phyloP scores from a whole-genome alignment of 345 rosid species.

The Eucalyptus polybractea region DNA sequence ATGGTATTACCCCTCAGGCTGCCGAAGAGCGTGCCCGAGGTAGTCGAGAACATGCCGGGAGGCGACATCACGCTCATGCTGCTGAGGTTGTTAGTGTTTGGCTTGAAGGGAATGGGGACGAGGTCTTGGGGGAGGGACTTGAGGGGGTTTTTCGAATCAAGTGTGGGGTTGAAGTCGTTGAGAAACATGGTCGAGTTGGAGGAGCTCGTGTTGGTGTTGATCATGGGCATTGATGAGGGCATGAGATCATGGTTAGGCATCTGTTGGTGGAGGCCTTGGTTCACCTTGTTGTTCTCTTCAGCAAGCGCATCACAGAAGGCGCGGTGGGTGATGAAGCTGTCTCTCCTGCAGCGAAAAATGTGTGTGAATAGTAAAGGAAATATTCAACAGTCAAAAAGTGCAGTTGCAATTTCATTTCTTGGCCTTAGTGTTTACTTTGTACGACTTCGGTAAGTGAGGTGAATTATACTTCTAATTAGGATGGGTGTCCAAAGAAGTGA shows the following conservation, averaged over 20 bases:
- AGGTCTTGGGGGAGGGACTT: slow-evolving; percentile 40
- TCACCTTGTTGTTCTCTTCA: slow-evolving; percentile 65
- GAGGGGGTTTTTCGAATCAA: slow-evolving; percentile 37
- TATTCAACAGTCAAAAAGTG: background rate
- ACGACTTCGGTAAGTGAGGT: background rate
- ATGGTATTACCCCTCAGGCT: slow-evolving; percentile 16
- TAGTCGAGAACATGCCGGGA: slow-evolving; percentile 43
- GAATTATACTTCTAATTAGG: background rate
- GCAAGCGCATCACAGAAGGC: slow-evolving; percentile 70
- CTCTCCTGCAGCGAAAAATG: slow-evolving; percentile 28
- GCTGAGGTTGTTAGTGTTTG: slow-evolving; percentile 13
- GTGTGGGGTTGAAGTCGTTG: slow-evolving; percentile 15
- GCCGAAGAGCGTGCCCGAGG: slow-evolving; percentile 34
- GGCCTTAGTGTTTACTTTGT: background rate
- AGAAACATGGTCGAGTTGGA: slow-evolving; percentile 13
- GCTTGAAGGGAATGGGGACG: slow-evolving; percentile 36
- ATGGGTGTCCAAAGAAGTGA: background rate
- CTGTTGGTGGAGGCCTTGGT: slow-evolving; percentile 25
- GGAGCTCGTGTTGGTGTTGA: background rate
- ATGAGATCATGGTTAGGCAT: slow-evolving; percentile 21
- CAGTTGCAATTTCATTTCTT: background rate
- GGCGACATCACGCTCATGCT: background rate
- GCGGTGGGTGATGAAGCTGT: slow-evolving; percentile 60
- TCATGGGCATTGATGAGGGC: slow-evolving; percentile 14
- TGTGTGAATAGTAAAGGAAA: background rate